A percentile compares a stretch with the other conserved stretches of the same genome.
phyloP scores from a whole-genome alignment of 352 stramenopile species.

The Phytophthora meadii region DNA sequence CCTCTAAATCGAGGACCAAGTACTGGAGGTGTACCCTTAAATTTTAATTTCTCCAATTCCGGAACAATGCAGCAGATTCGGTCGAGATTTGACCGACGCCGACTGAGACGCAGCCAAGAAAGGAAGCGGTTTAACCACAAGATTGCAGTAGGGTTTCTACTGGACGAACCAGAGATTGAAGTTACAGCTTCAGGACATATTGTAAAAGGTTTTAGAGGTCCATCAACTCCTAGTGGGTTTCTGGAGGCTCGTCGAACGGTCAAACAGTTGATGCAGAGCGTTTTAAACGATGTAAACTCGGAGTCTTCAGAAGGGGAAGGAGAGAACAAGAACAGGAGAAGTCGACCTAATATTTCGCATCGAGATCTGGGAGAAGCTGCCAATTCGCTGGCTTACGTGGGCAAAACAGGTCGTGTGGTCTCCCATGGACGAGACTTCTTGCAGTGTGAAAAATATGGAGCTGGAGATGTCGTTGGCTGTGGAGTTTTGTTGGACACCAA shows the following conservation, averaged over 20 bases:
- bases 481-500: constrained; percentile 63
- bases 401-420: constrained; percentile 59
- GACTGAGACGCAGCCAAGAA: constrained; percentile 36
- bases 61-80: constrained; percentile 51
- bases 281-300: constrained; percentile 19
- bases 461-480: constrained; percentile 65
- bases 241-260: constrained; percentile 30
- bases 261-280: constrained; percentile 37
- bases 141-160: constrained; percentile 56
- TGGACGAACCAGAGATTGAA: constrained; percentile 33
- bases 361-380: constrained; percentile 48
- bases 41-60: constrained; percentile 56
- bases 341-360: constrained; percentile 29
- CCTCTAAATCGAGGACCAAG: background rate
- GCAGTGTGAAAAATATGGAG: constrained; percentile 58
- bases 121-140: constrained; percentile 52
- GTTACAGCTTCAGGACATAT: background rate
- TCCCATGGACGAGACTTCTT: constrained; percentile 56
- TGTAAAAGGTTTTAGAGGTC: constrained; percentile 8
- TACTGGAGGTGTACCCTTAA: constrained; percentile 16
- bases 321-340: constrained; percentile 12
- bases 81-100: constrained; percentile 46
- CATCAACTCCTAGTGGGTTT: constrained; percentile 4
- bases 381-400: constrained; percentile 61
- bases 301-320: constrained; percentile 21